Base-by-base conservation (phyloP, 805 yeast species). In the Saturnispora besseyi region DNA sequence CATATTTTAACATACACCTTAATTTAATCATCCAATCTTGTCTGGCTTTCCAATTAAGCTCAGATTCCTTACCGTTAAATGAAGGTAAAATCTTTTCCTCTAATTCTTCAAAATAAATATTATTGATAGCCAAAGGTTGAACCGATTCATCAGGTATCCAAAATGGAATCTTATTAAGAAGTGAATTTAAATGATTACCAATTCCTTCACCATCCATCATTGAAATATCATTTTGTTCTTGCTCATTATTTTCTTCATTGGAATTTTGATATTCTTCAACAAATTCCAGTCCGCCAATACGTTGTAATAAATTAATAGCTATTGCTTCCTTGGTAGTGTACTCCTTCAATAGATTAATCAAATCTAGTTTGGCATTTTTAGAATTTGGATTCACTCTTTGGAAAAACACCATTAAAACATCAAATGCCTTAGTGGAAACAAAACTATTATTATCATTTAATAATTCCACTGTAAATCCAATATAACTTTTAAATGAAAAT, bases 61-160 rank as follows among this genome's bases (percentile, higher is more conserved):
- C 99, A 0, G 95, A 84, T 63, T 93, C 99, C 59, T 83, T 72
- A 5, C 83, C 84, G 8, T 72, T 76, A 58, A 91, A 89, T 24
- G 62, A 55, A 0, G 62, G 52, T 21, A 68, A 48, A 13, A 63
- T 59, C 4, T 58, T 59, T 6, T 55, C 49, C 29, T 74, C 54
- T 11, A 60, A 57, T 34, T 63, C 60, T 11, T 61, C 62, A 2
- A 71, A 56, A 44, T 68, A 44, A 4, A 37, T 37, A 46, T 79
- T 54, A 11, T 56, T 84, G 29, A 48, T 22, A 15, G 50, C 43
- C 53, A 56, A 54, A 21, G 53, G 48, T 13, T 58, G 59, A 4
- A 49, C 48, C 5, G 42, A 33, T 13, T 44, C 11, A 55, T 38
- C 2, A 53, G 11, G 5, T 12, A 24, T 21, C 45, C 32, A 12